Evolutionary conservation across 2,329 filamentous ascomycete genomes (phyloP).

Genomic region (Aspergillus terreus): DNA sequence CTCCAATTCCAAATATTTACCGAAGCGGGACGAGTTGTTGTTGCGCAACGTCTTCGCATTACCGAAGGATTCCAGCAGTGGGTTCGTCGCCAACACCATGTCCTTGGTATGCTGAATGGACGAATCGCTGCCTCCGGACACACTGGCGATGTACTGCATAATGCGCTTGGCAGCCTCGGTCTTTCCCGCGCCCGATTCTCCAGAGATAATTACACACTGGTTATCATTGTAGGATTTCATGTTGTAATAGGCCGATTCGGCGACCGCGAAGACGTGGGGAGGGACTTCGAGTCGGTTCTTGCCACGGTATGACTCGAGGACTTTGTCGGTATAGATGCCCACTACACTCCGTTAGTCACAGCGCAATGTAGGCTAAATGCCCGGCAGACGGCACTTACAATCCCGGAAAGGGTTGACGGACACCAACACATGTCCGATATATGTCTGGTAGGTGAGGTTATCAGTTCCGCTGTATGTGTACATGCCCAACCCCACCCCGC

Average conservation of each 20-base stretch:
- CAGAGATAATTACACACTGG: constrained; percentile 98
- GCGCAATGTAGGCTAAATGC: neutral
- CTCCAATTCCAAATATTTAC: constrained; percentile 96
- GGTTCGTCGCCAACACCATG: constrained; percentile 98
- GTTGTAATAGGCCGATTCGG: constrained; percentile 96
- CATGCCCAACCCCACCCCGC: constrained; percentile 9
- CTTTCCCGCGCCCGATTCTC: constrained; percentile 96
- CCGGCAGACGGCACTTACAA: constrained; percentile 45
- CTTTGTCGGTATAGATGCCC: constrained; percentile 94
- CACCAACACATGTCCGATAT: constrained; percentile 98
- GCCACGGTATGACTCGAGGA: constrained; percentile 89
- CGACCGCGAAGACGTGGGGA: constrained; percentile 95
- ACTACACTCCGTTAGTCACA: constrained; percentile 50
- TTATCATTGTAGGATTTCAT: constrained; percentile 99
- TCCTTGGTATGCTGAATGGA: constrained; percentile 97
- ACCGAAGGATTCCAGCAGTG: constrained; percentile 92
- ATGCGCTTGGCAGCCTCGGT: constrained; percentile 97
- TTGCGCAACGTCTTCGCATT: constrained; percentile 97
- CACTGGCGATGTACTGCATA: constrained; percentile 99
- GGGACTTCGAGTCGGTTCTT: constrained; percentile 94
- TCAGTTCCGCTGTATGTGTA: constrained; percentile 12
- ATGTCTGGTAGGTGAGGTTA: constrained; percentile 57
- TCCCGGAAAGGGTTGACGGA: constrained; percentile 98
- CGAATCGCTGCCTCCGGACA: constrained; percentile 78
- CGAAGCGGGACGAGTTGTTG: constrained; percentile 98